Evolutionary conservation across 108 stramenopile genomes (phyloP).

Genomic region (Phaeodactylum tricornutum): DNA sequence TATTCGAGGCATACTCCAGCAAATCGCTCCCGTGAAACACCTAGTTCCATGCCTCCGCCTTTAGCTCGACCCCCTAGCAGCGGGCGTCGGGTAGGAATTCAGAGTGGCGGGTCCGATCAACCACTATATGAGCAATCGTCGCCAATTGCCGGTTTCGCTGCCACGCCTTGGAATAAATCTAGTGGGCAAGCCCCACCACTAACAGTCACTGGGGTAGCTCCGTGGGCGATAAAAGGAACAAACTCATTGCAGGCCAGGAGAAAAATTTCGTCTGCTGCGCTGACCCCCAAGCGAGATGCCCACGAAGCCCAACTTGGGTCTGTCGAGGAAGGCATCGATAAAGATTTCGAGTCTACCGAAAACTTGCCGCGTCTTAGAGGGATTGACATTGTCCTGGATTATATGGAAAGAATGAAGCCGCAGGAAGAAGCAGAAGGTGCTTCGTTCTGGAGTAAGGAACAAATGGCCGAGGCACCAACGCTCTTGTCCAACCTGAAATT

Average conservation of each 20-base stretch:
- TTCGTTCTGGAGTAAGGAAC: constrained; percentile 63
- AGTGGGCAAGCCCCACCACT: neutral
- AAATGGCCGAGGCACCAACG: constrained; percentile 73
- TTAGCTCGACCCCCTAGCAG: no score
- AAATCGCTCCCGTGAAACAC: no score
- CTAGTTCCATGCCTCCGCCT: no score
- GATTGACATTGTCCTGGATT: constrained; percentile 1
- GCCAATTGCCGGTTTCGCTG: constrained; percentile 4
- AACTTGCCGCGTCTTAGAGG: neutral
- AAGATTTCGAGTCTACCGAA: no score
- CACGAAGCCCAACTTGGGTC: neutral
- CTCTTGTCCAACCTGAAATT: constrained; percentile 86
- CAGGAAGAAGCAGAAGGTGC: constrained; percentile 13
- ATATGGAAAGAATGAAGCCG: constrained; percentile 12
- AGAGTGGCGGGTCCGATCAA: no score
- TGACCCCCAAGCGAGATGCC: neutral
- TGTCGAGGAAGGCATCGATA: neutral
- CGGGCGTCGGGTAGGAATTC: no score
- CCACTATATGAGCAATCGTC: no score
- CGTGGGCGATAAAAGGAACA: constrained; percentile 66
- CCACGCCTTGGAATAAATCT: neutral
- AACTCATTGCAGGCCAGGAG: no score
- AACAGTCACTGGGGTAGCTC: constrained; percentile 51
- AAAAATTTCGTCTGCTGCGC: no score
- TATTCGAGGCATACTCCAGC: no score